Evolutionary conservation across 495 filamentous ascomycete species (phyloP), one percentile per base, ranked within the genome.

Genomic region (Mytilinidion resinicola): DNA sequence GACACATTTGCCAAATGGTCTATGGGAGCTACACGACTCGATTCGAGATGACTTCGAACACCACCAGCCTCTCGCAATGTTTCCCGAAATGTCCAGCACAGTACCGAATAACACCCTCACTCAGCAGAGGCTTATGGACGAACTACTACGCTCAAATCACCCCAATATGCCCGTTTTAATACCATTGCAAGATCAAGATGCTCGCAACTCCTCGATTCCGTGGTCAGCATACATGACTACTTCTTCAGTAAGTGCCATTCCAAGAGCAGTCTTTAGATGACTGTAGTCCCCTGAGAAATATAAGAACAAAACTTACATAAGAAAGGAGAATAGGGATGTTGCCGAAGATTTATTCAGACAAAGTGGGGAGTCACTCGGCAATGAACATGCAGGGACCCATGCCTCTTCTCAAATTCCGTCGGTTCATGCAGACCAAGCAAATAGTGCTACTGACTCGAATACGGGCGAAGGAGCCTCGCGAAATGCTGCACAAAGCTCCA

Each of bases 221-320:
- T 68, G 62, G 65, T 68, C 65, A 10, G 59, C 64, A 11, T 68
- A 50, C 30, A 12, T 65, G n/a, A 60, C 52, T 42, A 54, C 55
- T 9, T 39, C 62, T 1, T 58, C 53, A 10, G 62, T 57, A 52
- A 33, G 55, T 57, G 9, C 4, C 3, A 19, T 11, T 20, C 3
- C 12, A 14, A 4, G 17, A 17, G 43, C 15, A 10, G 42, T 48
- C 9, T 11, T n/a, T n/a, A 44, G 44, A n/a, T 15, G 21, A 9
- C n/a, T 14, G 10, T 9, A 49, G 35, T 34, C 6, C 19, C 33
- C 34, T 30, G 19, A 20, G 30, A n/a, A 7, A 0, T 12, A 21
- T 5, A 46, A 44, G n/a, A 4, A 3, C n/a, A 36, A 37, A 33
- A 8, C 7, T 11, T 33, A 33, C 3, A 21, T 8, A 17, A 5